Evolutionary conservation across 1,284 basidiomycete genomes (phyloP), one percentile per base, ranked within the genome.

Genomic region (Boletellus deceptivus): DNA sequence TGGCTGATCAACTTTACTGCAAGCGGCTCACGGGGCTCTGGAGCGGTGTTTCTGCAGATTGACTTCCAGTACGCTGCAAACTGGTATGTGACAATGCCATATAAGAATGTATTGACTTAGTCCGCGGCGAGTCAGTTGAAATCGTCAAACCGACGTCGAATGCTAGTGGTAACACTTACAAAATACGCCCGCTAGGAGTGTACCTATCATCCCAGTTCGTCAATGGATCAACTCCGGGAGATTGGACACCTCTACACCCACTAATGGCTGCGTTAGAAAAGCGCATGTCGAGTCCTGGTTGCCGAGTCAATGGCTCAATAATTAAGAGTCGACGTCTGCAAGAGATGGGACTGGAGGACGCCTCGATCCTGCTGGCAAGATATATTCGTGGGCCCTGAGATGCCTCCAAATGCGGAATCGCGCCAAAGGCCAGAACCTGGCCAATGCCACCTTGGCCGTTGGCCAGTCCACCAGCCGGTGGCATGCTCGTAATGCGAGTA

Each of bases 21-120:
- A 17, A 56, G 51, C 2, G 69, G 69, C 56, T 79, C 77, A 22
- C 22, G 22, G 22, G 22, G 4, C 5, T 22, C 4, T 22, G 2
- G 22, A 5, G 22, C 22, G 22, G 22, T 4, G 22, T 5, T 3
- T 22, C 22, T 22, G 22, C 5, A 22, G 22, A 22, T 22, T 22
- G 68, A 62, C 43, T 64, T 70, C 45, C 70, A 64, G 54, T 79
- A 79, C 1, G 64, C 60, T 16, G 71, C 67, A 50, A 78, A 79
- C 54, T 79, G 77, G 57, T 73, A 77, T 2, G 69, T 70, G 54
- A 77, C 77, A 27, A 79, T 64, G 2, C 78, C 77, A 60, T 76
- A 79, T 9, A 79, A 64, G 53, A 72, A 79, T 4, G 77, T 79
- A 53, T 79, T 79, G 55, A 79, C 76, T 77, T 44, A 24, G 22